Conservation (phyloP, 2,329 filamentous ascomycete species). For the Pestalotiopsis fici region DNA sequence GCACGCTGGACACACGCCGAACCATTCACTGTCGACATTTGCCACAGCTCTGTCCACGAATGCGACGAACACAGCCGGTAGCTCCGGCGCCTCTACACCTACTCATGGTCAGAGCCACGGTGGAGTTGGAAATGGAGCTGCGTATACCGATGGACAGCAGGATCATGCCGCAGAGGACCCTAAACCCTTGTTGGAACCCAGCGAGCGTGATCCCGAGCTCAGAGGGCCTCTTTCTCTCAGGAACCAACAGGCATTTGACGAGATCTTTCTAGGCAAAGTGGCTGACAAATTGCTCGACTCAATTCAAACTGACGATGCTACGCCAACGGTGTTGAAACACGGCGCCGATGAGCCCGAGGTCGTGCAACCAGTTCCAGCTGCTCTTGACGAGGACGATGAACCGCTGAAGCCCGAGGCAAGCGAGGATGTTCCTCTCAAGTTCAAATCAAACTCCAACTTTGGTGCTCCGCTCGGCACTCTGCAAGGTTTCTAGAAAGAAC, state of each 20-base stretch:
- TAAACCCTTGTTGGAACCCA: slow-evolving; percentile 35
- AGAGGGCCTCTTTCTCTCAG: slow-evolving; percentile 55
- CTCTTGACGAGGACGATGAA: background rate
- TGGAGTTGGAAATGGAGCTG: slow-evolving; percentile 20
- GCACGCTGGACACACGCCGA: slow-evolving; percentile 65
- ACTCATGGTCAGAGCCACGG: slow-evolving; percentile 19
- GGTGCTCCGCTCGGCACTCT: slow-evolving; percentile 11
- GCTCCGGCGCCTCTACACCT: slow-evolving; percentile 41
- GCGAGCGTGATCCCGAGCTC: slow-evolving; percentile 45
- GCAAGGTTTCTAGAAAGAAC: background rate
- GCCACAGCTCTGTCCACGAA: slow-evolving; percentile 44
- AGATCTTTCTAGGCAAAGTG: slow-evolving; percentile 51
- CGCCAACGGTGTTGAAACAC: slow-evolving; percentile 40
- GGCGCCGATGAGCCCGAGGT: background rate
- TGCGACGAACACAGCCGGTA: slow-evolving; percentile 37
- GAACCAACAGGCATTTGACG: slow-evolving; percentile 58
- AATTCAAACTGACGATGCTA: slow-evolving; percentile 44
- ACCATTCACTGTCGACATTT: slow-evolving; percentile 54
- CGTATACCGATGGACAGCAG: slow-evolving; percentile 8
- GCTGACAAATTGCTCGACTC: slow-evolving; percentile 54
- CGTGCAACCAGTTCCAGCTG: background rate
- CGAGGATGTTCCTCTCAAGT: slow-evolving; percentile 11
- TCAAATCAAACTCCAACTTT: slow-evolving; percentile 13
- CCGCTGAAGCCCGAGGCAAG: background rate
- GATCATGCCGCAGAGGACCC: slow-evolving; percentile 13